phyloP scores from a whole-genome alignment of 768 basidiomycete species.

The Lactarius sanguifluus region DNA sequence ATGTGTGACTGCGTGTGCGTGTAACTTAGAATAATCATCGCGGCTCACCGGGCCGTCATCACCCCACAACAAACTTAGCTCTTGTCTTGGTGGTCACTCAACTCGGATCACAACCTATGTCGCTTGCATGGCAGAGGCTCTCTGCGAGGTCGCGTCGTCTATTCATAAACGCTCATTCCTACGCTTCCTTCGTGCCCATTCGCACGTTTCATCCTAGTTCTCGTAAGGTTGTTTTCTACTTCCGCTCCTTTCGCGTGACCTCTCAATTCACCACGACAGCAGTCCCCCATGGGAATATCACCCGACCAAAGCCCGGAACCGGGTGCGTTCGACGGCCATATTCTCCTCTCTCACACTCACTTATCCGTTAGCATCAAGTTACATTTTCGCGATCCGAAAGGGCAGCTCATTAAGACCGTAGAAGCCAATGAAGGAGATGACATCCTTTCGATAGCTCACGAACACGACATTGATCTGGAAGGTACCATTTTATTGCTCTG shows the following conservation, averaged over 20 bases:
- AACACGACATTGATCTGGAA: constrained; percentile 94
- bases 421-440: constrained; percentile 96
- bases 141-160: constrained; percentile 8
- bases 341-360: background rate
- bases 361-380: constrained; percentile 67
- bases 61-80: no score
- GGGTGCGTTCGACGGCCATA: constrained; percentile 45
- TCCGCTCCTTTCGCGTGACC: background rate
- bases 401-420: constrained; percentile 77
- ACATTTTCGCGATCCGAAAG: constrained; percentile 88
- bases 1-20: background rate
- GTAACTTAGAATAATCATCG: background rate
- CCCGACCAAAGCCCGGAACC: constrained; percentile 65
- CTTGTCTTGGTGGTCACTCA: no score
- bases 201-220: constrained; percentile 13
- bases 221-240: constrained; percentile 3
- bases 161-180: background rate
- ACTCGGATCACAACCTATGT: background rate
- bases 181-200: background rate
- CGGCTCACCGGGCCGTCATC: constrained; percentile 14
- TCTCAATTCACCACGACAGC: constrained; percentile 26
- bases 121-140: constrained; percentile 16
- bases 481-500: constrained; percentile 45
- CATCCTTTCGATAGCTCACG: constrained; percentile 85
- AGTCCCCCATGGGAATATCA: constrained; percentile 49